phyloP scores from a whole-genome alignment of 2,329 filamentous ascomycete species.

The Fusarium succisae region DNA sequence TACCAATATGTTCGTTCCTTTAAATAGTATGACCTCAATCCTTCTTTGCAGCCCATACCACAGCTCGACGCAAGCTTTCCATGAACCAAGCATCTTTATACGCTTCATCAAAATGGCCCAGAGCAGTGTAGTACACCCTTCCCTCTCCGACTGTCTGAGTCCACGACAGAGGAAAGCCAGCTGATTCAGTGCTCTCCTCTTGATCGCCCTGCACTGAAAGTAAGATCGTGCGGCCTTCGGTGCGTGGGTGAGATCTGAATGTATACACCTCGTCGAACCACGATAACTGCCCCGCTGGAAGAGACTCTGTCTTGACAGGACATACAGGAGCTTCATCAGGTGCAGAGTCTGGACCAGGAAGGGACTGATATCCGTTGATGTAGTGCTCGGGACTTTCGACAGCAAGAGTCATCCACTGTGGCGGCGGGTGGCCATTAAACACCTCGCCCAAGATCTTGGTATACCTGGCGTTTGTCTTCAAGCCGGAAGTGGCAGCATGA shows the following conservation, averaged over 20 bases:
- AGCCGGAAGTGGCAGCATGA: constrained; percentile 16
- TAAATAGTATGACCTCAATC: not conserved
- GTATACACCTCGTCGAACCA: constrained; percentile 30
- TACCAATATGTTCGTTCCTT: not conserved
- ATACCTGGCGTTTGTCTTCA: not conserved
- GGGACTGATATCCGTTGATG: not conserved
- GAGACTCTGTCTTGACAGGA: not conserved
- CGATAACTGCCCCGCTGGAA: not conserved
- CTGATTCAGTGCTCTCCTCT: too few species aligned
- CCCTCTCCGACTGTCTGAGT: constrained; percentile 6
- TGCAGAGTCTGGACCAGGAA: not conserved
- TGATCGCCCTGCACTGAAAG: not conserved
- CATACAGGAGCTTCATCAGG: not conserved
- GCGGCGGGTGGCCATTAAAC: constrained; percentile 13
- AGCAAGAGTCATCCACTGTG: constrained; percentile 6
- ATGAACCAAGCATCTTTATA: constrained; percentile 22
- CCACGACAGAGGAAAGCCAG: constrained; percentile 7
- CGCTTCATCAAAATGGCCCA: constrained; percentile 24
- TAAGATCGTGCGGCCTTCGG: not conserved
- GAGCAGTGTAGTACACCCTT: constrained; percentile 17
- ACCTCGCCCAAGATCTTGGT: constrained; percentile 12
- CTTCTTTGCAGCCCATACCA: constrained; percentile 9
- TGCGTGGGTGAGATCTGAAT: constrained; percentile 6
- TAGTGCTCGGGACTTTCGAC: constrained; percentile 1
- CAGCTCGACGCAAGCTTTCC: not conserved